Evolutionary conservation across 176 grass and related monocot species (phyloP).

Genomic region (Oryza rufipogon): DNA sequence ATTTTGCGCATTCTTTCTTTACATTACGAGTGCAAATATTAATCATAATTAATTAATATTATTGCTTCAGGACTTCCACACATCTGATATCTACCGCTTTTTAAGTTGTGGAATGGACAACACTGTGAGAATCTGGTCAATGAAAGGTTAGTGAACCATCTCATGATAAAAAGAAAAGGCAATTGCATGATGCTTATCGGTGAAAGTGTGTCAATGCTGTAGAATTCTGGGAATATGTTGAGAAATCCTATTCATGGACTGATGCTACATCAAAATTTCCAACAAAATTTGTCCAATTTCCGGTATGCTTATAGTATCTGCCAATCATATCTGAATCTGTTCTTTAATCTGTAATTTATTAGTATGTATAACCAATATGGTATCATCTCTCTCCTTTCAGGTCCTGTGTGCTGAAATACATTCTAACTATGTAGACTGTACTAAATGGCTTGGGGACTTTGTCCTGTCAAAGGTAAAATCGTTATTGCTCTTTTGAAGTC

Average conservation of each 20-base stretch:
- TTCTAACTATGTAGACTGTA: conserved; percentile 95
- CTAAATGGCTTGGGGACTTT: conserved; percentile 96
- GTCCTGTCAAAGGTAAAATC: conserved; percentile 82
- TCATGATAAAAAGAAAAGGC: neutral
- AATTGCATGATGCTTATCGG: conserved; percentile 12
- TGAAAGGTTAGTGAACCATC: conserved; percentile 69
- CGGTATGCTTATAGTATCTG: conserved; percentile 53
- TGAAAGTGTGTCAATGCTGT: conserved; percentile 31
- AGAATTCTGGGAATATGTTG: conserved; percentile 98
- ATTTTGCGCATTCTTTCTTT: neutral
- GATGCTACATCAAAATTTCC: conserved; percentile 95
- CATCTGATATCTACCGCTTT: conserved; percentile 88
- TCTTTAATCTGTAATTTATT: conserved; percentile 21
- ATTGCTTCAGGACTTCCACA: conserved; percentile 82
- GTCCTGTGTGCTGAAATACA: conserved; percentile 77
- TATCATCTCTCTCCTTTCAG: conserved; percentile 48
- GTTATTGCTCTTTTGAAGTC: neutral
- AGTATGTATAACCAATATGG: neutral
- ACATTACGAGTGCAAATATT: neutral
- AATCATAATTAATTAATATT: neutral
- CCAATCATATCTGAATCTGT: neutral
- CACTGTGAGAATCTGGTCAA: conserved; percentile 97
- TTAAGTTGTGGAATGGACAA: conserved; percentile 99
- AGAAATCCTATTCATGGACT: conserved; percentile 97
- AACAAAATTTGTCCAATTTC: conserved; percentile 98